Conservation (phyloP, 495 filamentous ascomycete species). For the Lepraria neglecta region DNA sequence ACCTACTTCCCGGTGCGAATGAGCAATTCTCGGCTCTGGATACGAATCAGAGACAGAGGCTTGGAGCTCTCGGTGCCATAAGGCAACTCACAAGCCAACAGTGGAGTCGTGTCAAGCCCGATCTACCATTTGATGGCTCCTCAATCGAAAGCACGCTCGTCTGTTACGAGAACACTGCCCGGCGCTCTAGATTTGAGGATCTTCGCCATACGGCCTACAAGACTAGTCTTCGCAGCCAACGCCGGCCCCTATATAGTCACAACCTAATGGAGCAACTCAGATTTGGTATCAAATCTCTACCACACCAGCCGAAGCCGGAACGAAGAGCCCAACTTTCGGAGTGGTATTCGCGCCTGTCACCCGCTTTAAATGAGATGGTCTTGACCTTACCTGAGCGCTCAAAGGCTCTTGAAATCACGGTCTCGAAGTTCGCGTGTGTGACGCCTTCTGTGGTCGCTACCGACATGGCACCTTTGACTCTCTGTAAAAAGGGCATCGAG, state of each 20-base stretch:
- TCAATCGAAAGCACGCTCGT: constrained; percentile 62
- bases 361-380: constrained; percentile 64
- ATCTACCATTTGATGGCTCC: constrained; percentile 54
- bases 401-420: constrained; percentile 59
- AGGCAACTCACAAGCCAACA: constrained; percentile 27
- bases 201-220: constrained; percentile 74
- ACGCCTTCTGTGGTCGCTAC: constrained; percentile 80
- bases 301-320: constrained; percentile 50
- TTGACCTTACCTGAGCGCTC: constrained; percentile 67
- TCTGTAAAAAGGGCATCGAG: constrained; percentile 55
- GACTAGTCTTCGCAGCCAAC: constrained; percentile 72
- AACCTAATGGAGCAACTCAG: constrained; percentile 65
- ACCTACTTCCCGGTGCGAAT: constrained; percentile 67
- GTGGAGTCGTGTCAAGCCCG: constrained; percentile 37
- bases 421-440: constrained; percentile 83
- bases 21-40: constrained; percentile 46
- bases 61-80: constrained; percentile 33
- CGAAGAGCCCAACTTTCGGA: constrained; percentile 49
- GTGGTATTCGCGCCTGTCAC: constrained; percentile 68
- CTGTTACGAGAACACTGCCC: constrained; percentile 63
- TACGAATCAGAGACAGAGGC: constrained; percentile 35
- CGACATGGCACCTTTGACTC: constrained; percentile 51
- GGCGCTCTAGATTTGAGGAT: constrained; percentile 68
- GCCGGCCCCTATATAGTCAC: constrained; percentile 73
- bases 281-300: constrained; percentile 50